Evolutionary conservation across 495 filamentous ascomycete genomes (phyloP), one percentile per base, ranked within the genome.

Genomic region (Daldinia childiae): DNA sequence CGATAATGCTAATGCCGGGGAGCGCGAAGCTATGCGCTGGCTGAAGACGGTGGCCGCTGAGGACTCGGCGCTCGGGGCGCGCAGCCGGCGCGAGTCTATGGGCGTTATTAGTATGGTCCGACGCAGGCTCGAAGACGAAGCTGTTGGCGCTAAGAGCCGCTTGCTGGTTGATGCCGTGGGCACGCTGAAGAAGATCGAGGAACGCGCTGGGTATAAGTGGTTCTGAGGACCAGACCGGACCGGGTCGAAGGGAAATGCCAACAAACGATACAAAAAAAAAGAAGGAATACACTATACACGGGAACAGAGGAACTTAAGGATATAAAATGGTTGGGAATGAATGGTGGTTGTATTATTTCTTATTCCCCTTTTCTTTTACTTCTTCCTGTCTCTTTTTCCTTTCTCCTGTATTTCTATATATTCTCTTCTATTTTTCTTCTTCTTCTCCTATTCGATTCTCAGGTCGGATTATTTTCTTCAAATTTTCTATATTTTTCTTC

Each of bases 111-210:
- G 76, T 1, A 69, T 83, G 64, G 81, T 82, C 41, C 70, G 77
- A 17, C 76, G 76, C 14, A 68, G 74, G 56, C 73, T 85, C 58
- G 82, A 83, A 69, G 71, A 57, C 30, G 82, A 83, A 45, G 81
- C 78, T 14, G 56, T 79, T 15, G 82, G 82, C 15, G 67, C 73
- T 50, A 72, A 76, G 50, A 82, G 66, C 63, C 73, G 78, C 55
- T 68, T 85, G 41, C 82, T 80, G 54, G 77, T 84, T 52, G 83
- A 86, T 54, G 80, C 83, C 5, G 73, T 83, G 17, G 69, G 78
- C 19, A 81, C 84, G 54, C 58, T 86, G 64, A 79, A 74, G 68
- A 82, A 77, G 54, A 69, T 85, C 43, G 82, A 84, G 63, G 82
- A 82, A 57, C 78, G 77, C 0, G 70, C 34, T 1, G 72, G 73